Percentiles rank a stretch among this genome's conserved stretches.
phyloP scores from a whole-genome alignment of 2,329 filamentous ascomycete species.

The Phyllosticta ampelicida region DNA sequence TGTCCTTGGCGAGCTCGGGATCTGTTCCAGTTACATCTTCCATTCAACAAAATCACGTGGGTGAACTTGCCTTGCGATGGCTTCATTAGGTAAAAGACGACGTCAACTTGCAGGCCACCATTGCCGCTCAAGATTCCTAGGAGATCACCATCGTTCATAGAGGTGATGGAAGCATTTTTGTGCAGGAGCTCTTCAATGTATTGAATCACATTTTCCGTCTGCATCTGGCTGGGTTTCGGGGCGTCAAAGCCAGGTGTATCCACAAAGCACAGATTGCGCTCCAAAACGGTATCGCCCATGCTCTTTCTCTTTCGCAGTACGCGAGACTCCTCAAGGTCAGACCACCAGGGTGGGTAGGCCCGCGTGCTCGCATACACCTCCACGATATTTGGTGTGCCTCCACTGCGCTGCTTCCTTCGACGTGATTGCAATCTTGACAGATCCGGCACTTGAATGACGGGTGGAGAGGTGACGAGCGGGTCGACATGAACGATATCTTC shows the following conservation, averaged over 20 bases:
- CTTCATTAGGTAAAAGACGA: constrained; percentile 68
- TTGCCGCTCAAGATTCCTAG: constrained; percentile 68
- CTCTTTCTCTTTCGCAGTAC: constrained; percentile 52
- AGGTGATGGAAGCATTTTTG: constrained; percentile 49
- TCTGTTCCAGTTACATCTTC: constrained; percentile 14
- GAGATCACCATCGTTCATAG: constrained; percentile 62
- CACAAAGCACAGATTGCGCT: constrained; percentile 88
- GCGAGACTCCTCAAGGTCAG: constrained; percentile 54
- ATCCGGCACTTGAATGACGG: constrained; percentile 17
- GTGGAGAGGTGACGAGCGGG: constrained; percentile 34
- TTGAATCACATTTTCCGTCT: constrained; percentile 36
- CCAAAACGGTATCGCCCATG: constrained; percentile 64
- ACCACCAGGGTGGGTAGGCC: constrained; percentile 79
- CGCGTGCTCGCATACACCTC: constrained; percentile 38
- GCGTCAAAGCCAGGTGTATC: constrained; percentile 60
- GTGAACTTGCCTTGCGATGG: constrained; percentile 47
- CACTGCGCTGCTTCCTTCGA: constrained; percentile 12
- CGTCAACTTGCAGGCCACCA: constrained; percentile 75
- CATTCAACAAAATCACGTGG: constrained; percentile 30
- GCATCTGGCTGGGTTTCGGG: constrained; percentile 28
- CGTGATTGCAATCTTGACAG: constrained; percentile 19
- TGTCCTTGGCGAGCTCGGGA: constrained; percentile 43
- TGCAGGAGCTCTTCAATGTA: constrained; percentile 64
- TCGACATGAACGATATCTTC: constrained; percentile 94
- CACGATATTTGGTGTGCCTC: constrained; percentile 17